phyloP scores from a whole-genome alignment of 805 yeast genomes.

The Yarrowia osloensis region DNA sequence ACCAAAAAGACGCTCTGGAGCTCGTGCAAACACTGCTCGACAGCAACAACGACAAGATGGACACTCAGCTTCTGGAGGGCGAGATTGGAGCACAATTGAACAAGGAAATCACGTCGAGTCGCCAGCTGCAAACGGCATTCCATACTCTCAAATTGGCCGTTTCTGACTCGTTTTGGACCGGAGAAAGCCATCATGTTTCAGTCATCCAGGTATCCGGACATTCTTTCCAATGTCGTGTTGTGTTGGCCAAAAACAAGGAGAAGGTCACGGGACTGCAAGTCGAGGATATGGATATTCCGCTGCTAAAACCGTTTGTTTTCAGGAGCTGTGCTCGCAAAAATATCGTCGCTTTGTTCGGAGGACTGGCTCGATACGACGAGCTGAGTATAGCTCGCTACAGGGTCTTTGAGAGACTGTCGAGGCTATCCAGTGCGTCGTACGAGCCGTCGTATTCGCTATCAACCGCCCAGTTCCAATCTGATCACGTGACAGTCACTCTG shows the following conservation, averaged over 20 bases:
- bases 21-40: background rate
- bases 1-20: background rate
- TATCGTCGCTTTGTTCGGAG: slow-evolving; percentile 7
- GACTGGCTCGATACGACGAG: background rate
- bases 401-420: background rate
- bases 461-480: background rate
- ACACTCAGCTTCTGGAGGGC: background rate
- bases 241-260: background rate
- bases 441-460: background rate
- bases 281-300: background rate
- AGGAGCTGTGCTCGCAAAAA: background rate
- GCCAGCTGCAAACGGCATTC: background rate
- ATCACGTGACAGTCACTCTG: background rate
- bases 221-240: background rate
- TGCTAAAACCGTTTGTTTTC: background rate
- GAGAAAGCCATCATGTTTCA: background rate
- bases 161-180: background rate
- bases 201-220: background rate
- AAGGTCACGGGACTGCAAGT: background rate
- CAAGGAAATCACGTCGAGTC: slow-evolving; percentile 19
- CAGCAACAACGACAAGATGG: slow-evolving; percentile 3
- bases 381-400: background rate
- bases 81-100: background rate
- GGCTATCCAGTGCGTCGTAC: background rate
- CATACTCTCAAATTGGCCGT: slow-evolving; percentile 3